phyloP scores from a whole-genome alignment of 768 basidiomycete species.

The Leucogyrophana mollusca region DNA sequence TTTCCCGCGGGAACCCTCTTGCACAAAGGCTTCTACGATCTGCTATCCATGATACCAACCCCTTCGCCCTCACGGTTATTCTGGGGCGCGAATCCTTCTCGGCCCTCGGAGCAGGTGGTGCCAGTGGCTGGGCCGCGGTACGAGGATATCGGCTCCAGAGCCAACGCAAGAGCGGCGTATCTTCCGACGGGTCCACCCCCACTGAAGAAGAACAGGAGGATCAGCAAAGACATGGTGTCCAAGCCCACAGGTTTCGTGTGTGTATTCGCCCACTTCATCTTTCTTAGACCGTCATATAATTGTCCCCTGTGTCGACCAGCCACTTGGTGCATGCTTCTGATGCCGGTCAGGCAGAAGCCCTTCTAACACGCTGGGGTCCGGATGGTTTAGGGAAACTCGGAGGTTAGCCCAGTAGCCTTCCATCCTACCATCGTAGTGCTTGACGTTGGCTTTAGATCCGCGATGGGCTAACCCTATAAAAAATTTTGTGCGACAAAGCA shows the following conservation, averaged over 20 bases:
- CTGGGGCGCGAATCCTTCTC: conserved; percentile 45
- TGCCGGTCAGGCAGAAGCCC: conserved; percentile 83
- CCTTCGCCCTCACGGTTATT: conserved; percentile 60
- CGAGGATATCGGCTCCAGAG: conserved; percentile 44
- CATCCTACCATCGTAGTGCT: conserved; percentile 16
- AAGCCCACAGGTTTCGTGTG: conserved; percentile 82
- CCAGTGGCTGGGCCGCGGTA: conserved; percentile 73
- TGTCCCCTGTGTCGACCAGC: conserved; percentile 44
- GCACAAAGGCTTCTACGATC: conserved; percentile 90
- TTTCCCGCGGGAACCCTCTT: conserved; percentile 70
- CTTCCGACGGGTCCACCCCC: conserved; percentile 29
- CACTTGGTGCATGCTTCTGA: conserved; percentile 92
- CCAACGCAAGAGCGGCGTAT: conserved; percentile 9
- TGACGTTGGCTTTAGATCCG: conserved; percentile 57
- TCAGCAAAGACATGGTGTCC: conserved; percentile 90
- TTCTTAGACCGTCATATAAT: conserved; percentile 16
- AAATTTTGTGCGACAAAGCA: conserved; percentile 62
- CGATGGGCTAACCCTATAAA: conserved; percentile 90
- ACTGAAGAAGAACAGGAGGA: conserved; percentile 56
- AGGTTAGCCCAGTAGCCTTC: conserved; percentile 46
- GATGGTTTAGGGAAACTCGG: conserved; percentile 88
- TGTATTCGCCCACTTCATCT: conserved; percentile 34
- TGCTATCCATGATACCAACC: conserved; percentile 75
- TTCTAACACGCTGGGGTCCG: conserved; percentile 85
- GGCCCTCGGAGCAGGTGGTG: conserved; percentile 38